Percentiles rank a stretch among this genome's conserved stretches.
These are phyloP conservation scores for Pythium scleroteichum DNA, from an alignment of 352 stramenopile species.

Conservation along the genomic window DNA sequence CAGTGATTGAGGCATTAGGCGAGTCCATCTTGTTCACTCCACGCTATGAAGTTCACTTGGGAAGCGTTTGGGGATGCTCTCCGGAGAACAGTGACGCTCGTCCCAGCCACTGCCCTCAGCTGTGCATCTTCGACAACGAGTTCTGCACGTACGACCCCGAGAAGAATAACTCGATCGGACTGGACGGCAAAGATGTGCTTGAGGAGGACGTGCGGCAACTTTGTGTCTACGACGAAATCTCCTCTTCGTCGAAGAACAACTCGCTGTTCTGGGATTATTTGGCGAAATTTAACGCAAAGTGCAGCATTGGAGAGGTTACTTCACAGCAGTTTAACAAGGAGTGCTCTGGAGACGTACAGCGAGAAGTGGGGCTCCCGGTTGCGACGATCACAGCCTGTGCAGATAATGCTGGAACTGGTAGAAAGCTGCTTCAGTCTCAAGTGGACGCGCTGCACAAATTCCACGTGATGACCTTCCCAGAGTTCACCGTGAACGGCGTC, in stretches of 20 bases:
- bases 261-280: slow-evolving; percentile 34
- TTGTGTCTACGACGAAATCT: slow-evolving; percentile 25
- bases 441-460: slow-evolving; percentile 20
- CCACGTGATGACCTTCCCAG: slow-evolving; percentile 30
- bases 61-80: slow-evolving; percentile 26
- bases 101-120: slow-evolving; percentile 18
- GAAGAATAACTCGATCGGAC: slow-evolving; percentile 26
- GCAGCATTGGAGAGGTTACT: slow-evolving; percentile 20
- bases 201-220: slow-evolving; percentile 33
- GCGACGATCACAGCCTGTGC: slow-evolving; percentile 12
- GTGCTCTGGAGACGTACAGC: slow-evolving; percentile 15
- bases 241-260: slow-evolving; percentile 10
- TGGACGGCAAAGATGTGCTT: slow-evolving; percentile 35
- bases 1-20: slow-evolving; percentile 17
- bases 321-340: slow-evolving; percentile 15
- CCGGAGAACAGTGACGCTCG: background rate
- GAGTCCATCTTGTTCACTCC: slow-evolving; percentile 25
- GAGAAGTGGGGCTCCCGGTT: slow-evolving; percentile 4
- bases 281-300: slow-evolving; percentile 23
- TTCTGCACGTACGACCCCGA: slow-evolving; percentile 43
- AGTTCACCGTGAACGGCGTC: slow-evolving; percentile 32
- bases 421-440: slow-evolving; percentile 24
- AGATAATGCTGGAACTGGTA: background rate
- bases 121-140: slow-evolving; percentile 28
- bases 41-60: slow-evolving; percentile 28